Evolutionary conservation across 2,329 filamentous ascomycete species (phyloP).

Genomic region (Colletotrichum scovillei): DNA sequence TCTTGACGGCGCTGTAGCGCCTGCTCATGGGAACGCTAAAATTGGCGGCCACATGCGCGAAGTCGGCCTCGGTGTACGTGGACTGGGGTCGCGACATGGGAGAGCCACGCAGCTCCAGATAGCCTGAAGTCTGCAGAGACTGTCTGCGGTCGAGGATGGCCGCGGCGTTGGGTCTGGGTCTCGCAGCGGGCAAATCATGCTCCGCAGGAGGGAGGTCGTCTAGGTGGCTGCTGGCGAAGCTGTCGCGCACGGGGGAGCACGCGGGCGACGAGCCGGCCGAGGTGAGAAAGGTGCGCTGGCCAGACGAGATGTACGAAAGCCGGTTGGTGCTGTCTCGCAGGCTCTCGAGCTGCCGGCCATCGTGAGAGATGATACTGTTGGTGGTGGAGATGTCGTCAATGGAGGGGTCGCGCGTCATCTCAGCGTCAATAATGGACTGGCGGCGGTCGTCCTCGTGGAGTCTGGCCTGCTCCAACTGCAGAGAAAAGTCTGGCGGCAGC

Average conservation of each 20-base stretch:
- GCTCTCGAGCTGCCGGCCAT: slow-evolving; percentile 68
- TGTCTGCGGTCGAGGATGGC: slow-evolving; percentile 63
- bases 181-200: slow-evolving; percentile 41
- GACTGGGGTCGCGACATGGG: slow-evolving; percentile 41
- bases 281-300: slow-evolving; percentile 69
- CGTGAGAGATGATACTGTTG: slow-evolving; percentile 68
- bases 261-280: slow-evolving; percentile 69
- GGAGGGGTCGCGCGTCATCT: slow-evolving; percentile 52
- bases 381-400: slow-evolving; percentile 67
- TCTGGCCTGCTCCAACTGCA: slow-evolving; percentile 41
- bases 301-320: slow-evolving; percentile 70
- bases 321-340: slow-evolving; percentile 67
- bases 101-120: slow-evolving; percentile 52
- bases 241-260: slow-evolving; percentile 65
- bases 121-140: slow-evolving; percentile 60
- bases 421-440: slow-evolving; percentile 38
- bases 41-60: slow-evolving; percentile 52
- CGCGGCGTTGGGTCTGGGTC: slow-evolving; percentile 62
- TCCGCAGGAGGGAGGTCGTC: slow-evolving; percentile 36
- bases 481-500: slow-evolving; percentile 49
- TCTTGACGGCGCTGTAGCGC: slow-evolving; percentile 56
- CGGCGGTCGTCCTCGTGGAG: slow-evolving; percentile 40
- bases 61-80: slow-evolving; percentile 40
- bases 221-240: slow-evolving; percentile 52
- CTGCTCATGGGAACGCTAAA: slow-evolving; percentile 64